phyloP scores from a whole-genome alignment of 2,329 filamentous ascomycete species.

The Ophiostoma ips region DNA sequence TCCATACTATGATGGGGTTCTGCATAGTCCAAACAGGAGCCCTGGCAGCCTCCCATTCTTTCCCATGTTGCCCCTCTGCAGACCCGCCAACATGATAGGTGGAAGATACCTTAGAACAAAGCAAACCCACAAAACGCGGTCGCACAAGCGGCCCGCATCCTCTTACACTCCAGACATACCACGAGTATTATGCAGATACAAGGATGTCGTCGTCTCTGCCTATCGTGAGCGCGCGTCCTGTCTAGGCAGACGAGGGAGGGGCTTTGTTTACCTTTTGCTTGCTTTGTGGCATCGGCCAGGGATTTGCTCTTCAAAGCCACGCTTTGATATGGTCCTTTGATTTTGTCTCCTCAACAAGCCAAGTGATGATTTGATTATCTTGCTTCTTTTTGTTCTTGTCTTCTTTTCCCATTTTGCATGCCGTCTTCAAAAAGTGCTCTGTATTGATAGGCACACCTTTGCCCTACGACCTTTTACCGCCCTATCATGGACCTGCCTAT shows the following conservation, averaged over 20 bases:
- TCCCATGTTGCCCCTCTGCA: neutral
- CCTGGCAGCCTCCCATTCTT: neutral
- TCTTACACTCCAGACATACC: no score
- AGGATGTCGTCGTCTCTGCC: neutral
- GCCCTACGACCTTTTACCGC: neutral
- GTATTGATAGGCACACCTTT: neutral
- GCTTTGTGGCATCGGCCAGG: neutral
- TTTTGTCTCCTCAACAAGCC: no score
- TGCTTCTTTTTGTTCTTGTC: no score
- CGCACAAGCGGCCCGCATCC: neutral
- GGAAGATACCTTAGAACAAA: neutral
- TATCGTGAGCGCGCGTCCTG: neutral
- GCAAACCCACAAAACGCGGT: neutral
- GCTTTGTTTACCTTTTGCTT: neutral
- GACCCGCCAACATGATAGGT: neutral
- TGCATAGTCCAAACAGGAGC: neutral
- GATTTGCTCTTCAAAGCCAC: neutral
- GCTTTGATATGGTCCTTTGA: neutral
- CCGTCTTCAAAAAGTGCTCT: no score
- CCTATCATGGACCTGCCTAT: conserved; percentile 29
- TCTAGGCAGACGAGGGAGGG: neutral
- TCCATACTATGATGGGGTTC: neutral
- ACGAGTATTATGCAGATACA: neutral
- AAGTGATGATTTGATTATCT: no score
- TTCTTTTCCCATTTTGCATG: no score